Base-by-base conservation (phyloP, 768 basidiomycete species). In the Mycena galopus region DNA sequence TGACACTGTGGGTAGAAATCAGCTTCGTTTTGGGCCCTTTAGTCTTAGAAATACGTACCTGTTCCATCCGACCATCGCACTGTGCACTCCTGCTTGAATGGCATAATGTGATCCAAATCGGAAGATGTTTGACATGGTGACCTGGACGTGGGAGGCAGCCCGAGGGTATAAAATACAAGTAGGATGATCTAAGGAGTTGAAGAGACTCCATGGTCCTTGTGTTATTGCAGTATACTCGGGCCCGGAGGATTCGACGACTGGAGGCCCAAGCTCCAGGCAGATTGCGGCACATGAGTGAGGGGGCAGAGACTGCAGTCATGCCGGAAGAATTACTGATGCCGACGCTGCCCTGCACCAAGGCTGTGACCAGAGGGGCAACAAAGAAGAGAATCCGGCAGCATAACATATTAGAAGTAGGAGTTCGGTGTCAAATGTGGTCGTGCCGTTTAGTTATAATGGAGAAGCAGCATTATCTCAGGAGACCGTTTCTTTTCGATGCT, bases 31-130 rank as follows among this genome's bases (percentile, higher is more conserved):
- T 37, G 1, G 35, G n/a, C 14, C 35, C 35, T 14, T 14, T 10
- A 37, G 10, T 10, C 35, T 37, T 9, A 37, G 10, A 37, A 37
- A 37, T 37, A 2, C 32, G 2, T 9, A 57, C 55, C 55, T 57
- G 55, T 57, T 57, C 29, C 32, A 57, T 23, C 83, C 85, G 19
- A 75, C 79, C 82, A 84, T 84, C 17, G 78, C 84, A 58, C 80
- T 83, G 67, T 87, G 86, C 6, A 82, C 82, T 8, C 84, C 86
- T 2, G 84, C 81, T 73, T 83, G 84, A 4, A 86, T 85, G 25
- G 84, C 84, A 69, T 86, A 86, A 32, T 78, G 79, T 30, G 82
- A 77, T 47, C 79, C 79, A 39, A 78, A 67, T 11, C 72, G 51
- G 73, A 79, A 86, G 61, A 87, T 84, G 7, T 78, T 80, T 16